Base-by-base conservation (phyloP, 2,329 filamentous ascomycete species). In the Colletotrichum sp. region DNA sequence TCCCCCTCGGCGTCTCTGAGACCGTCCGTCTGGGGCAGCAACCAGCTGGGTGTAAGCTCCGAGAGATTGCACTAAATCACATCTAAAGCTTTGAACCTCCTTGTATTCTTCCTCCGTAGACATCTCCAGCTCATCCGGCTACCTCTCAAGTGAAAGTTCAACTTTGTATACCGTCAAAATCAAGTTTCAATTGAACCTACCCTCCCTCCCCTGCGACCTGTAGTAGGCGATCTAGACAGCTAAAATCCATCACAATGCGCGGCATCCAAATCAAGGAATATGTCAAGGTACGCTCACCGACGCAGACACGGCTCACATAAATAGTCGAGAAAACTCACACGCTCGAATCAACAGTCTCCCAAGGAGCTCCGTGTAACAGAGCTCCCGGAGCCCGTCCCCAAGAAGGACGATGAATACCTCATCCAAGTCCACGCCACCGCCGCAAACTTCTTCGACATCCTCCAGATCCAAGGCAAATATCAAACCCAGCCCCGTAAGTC, bases 371-470 rank as follows among this genome's bases (percentile, higher is more conserved):
- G 88, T 77, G 94, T 98, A 79, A 90, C 92, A 21, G 89, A 92
- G 26, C 90, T 98, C 16, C 92, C 95, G 21, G 95, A 96, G 70
- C 96, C 95, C 1, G 86, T 87, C 2, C 95, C 96, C 2, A 88
- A 89, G 10, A 85, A 92, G 36, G 88, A 94, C 82, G 88, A 94
- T 82, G 92, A 98, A 86, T 99, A 98, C 84, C 89, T 98, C 78
- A 94, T 99, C 83, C 91, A 93, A 82, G 94, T 99, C 81, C 95
- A 95, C 85, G 95, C 96, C 63, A 91, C 94, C 1, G 96, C 95
- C 24, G 95, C 95, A 81, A 99, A 99, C 87, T 99, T 99, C 90
- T 99, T 98, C 88, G 96, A 99, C 84, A 94, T 98, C 74, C 92
- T 99, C 71, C 96, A 99, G 83, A 95, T 98, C 82, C 94, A 95